Conservation (phyloP, 2,329 filamentous ascomycete genomes). For the Hyphodiscus sp. region DNA sequence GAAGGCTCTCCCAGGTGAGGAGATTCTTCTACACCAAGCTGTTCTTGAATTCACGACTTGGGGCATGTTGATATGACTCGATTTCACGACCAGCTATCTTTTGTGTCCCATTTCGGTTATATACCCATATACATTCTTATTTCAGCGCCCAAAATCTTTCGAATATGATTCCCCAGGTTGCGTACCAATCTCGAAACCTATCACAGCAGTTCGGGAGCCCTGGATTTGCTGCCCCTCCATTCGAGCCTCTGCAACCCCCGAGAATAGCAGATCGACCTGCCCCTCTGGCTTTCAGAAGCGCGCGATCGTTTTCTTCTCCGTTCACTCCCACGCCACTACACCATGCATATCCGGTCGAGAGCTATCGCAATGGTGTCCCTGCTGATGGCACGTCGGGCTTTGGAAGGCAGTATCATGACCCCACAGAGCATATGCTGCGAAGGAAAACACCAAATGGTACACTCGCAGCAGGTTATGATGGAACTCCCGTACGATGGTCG, state of each 20-base stretch:
- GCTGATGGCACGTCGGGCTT: slow-evolving; percentile 8
- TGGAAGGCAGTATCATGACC: slow-evolving; percentile 24
- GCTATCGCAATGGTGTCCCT: slow-evolving; percentile 11
- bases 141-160: slow-evolving; percentile 12
- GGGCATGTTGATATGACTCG: slow-evolving; percentile 7
- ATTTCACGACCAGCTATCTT: slow-evolving; percentile 16
- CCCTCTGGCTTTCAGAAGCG: slow-evolving; percentile 25
- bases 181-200: slow-evolving; percentile 33
- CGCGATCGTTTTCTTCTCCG: slow-evolving; percentile 20
- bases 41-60: no score
- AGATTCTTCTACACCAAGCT: no score
- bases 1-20: slow-evolving; percentile 11
- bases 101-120: slow-evolving; percentile 12
- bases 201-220: slow-evolving; percentile 22
- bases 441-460: slow-evolving; percentile 95
- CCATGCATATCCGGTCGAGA: slow-evolving; percentile 25
- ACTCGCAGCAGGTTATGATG: slow-evolving; percentile 85
- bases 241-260: slow-evolving; percentile 16
- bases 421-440: slow-evolving; percentile 70
- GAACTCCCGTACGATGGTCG: slow-evolving; percentile 65
- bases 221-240: slow-evolving; percentile 23
- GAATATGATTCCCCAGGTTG: slow-evolving; percentile 44
- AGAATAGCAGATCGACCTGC: slow-evolving; percentile 18
- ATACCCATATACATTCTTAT: slow-evolving; percentile 12
- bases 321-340: slow-evolving; percentile 17